Conservation (phyloP, 164 flowering plant species). For the Aristolochia contorta region DNA sequence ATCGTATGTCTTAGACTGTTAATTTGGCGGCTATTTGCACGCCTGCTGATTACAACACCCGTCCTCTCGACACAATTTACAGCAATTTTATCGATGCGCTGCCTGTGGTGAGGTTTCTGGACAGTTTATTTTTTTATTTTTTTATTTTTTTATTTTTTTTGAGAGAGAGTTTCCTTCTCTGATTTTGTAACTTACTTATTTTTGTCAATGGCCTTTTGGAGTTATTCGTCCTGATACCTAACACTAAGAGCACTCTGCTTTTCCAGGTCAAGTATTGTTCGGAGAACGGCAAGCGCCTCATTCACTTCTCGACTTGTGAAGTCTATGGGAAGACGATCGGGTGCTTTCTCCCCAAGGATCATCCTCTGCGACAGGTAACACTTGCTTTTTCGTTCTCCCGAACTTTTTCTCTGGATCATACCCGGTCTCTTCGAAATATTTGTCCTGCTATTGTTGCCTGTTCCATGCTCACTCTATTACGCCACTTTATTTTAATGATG, state of each 20-base stretch:
- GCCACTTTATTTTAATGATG: not conserved
- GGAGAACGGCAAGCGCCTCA: slow-evolving; percentile 88
- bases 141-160: not conserved
- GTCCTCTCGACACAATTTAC: slow-evolving; percentile 74
- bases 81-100: slow-evolving; percentile 84
- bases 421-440: not conserved
- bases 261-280: slow-evolving; percentile 88
- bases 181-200: no score
- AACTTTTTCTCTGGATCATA: not conserved
- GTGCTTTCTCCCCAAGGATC: slow-evolving; percentile 82
- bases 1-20: slow-evolving; percentile 35
- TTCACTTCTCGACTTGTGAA: slow-evolving; percentile 98
- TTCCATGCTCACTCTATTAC: no score
- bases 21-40: slow-evolving; percentile 87
- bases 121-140: no score
- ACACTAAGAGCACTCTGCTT: not conserved
- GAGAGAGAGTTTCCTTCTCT: no score
- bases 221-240: not conserved
- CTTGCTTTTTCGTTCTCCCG: not conserved
- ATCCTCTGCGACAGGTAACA: slow-evolving; percentile 72
- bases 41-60: slow-evolving; percentile 81
- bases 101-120: slow-evolving; percentile 51
- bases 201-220: no score
- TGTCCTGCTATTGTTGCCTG: not conserved
- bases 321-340: slow-evolving; percentile 95